Evolutionary conservation across 2,329 filamentous ascomycete species (phyloP).

Genomic region (Endothia cerciana): DNA sequence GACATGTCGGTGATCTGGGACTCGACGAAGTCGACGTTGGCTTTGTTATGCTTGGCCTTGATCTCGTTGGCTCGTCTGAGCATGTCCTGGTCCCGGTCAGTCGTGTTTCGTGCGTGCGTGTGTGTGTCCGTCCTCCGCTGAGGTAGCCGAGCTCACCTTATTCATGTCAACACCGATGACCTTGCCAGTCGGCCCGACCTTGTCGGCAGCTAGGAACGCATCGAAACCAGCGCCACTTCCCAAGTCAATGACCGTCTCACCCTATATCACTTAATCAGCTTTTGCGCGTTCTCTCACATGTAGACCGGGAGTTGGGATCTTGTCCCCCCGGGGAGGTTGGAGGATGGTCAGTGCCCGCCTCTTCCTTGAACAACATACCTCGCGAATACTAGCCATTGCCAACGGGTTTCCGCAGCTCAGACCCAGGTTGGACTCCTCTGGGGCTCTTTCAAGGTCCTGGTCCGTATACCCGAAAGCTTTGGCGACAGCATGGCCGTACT

Average conservation of each 20-base stretch:
- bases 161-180: constrained; percentile 66
- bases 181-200: constrained; percentile 51
- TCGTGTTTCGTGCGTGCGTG: neutral
- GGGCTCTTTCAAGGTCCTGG: constrained; percentile 50
- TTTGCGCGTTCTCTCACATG: neutral
- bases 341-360: neutral
- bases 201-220: constrained; percentile 56
- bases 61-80: constrained; percentile 53
- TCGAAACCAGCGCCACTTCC: constrained; percentile 63
- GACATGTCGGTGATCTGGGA: constrained; percentile 54
- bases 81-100: constrained; percentile 51
- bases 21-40: constrained; percentile 57
- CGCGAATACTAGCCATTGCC: constrained; percentile 49
- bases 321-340: too few relatives aligned
- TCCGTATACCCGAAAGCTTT: constrained; percentile 57
- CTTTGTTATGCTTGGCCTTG: constrained; percentile 40
- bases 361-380: constrained; percentile 38
- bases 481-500: constrained; percentile 48
- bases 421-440: constrained; percentile 54
- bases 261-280: constrained; percentile 39
- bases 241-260: constrained; percentile 61
- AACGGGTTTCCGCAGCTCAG: constrained; percentile 59
- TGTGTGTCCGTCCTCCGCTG: too few relatives aligned
- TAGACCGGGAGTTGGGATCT: neutral
- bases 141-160: constrained; percentile 42